These are phyloP conservation scores for Musa beccarii DNA, from an alignment of 176 grass and related monocot genomes.

Conservation along the genomic window DNA sequence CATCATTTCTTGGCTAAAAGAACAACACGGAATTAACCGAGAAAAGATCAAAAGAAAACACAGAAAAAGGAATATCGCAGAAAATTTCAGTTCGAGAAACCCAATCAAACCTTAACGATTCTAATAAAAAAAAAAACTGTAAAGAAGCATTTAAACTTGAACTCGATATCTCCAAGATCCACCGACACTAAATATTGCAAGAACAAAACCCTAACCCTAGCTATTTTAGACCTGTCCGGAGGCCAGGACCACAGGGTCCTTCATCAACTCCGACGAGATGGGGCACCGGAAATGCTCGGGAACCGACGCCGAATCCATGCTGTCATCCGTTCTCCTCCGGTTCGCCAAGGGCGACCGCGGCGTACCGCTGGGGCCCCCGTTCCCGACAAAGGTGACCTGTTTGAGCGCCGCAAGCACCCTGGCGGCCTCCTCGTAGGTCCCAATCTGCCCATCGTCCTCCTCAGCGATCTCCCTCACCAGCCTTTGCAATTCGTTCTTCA, in stretches of 20 bases:
- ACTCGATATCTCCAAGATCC: background rate
- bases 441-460: background rate
- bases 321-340: background rate
- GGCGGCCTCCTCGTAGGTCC: background rate
- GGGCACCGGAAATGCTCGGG: slow-evolving; percentile 5
- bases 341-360: background rate
- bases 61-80: background rate
- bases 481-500: background rate
- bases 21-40: background rate
- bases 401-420: background rate
- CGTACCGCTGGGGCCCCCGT: background rate
- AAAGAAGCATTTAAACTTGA: background rate
- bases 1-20: too few species aligned
- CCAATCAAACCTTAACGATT: background rate
- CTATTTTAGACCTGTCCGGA: background rate
- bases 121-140: background rate
- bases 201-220: background rate
- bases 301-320: background rate
- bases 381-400: background rate
- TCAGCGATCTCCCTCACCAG: background rate
- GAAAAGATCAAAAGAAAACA: background rate
- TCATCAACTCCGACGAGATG: slow-evolving; percentile 9
- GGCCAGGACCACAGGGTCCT: slow-evolving; percentile 1
- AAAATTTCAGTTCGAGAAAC: background rate
- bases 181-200: background rate